Percentiles rank a stretch among this genome's conserved stretches.
Conservation (phyloP, 108 stramenopile genomes). For the Cafeteria roenbergensis region DNA sequence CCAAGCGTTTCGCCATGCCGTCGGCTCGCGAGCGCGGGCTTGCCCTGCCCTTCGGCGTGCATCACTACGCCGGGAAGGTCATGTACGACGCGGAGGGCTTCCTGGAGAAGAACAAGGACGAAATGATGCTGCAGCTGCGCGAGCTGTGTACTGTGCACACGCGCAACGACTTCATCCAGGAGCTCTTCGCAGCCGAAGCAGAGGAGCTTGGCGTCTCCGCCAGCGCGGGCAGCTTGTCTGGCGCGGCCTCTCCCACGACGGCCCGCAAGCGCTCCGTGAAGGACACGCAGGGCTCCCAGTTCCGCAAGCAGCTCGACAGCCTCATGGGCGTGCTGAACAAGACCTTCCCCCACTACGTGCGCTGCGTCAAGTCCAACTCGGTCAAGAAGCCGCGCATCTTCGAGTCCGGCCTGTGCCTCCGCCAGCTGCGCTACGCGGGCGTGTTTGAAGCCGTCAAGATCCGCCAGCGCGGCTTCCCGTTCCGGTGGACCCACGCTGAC, state of each 20-base stretch:
- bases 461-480: conserved; percentile 34
- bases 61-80: conserved; percentile 75
- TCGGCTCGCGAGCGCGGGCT: not conserved
- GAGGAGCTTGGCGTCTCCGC: too few relatives aligned
- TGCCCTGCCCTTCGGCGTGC: conserved; percentile 51
- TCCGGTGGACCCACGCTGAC: conserved; percentile 24
- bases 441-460: conserved; percentile 40
- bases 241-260: not conserved
- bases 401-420: conserved; percentile 43
- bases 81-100: conserved; percentile 65
- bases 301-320: conserved; percentile 40
- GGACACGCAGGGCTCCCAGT: not conserved
- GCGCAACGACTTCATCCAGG: not conserved
- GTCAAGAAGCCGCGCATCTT: conserved; percentile 50
- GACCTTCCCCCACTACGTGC: conserved; percentile 50
- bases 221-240: not conserved
- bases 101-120: conserved; percentile 78
- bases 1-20: not conserved
- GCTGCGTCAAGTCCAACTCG: conserved; percentile 33
- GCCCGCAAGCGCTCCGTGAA: not conserved
- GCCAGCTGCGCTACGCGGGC: conserved; percentile 38
- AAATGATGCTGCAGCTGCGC: not conserved
- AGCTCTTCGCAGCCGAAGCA: not conserved
- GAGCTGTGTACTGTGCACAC: not conserved
- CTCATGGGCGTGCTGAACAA: conserved; percentile 52